phyloP scores from a whole-genome alignment of 768 basidiomycete genomes.

The Arthromyces matolae region DNA sequence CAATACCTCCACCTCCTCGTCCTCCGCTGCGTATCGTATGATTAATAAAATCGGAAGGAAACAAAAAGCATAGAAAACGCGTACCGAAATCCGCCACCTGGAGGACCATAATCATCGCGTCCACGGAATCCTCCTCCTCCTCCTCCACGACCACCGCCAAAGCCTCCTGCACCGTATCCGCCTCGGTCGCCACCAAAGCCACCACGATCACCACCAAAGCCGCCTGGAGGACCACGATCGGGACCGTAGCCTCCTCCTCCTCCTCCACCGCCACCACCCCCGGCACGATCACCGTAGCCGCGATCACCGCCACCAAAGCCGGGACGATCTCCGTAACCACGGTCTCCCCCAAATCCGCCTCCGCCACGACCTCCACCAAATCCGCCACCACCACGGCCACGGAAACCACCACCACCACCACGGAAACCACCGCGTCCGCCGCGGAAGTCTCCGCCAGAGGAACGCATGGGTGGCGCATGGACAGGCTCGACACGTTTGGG shows the following conservation, averaged over 20 bases:
- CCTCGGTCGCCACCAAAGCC: conserved; percentile 33
- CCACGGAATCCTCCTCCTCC: conserved; percentile 42
- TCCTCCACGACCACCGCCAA: conserved; percentile 38
- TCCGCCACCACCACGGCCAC: conserved; percentile 39
- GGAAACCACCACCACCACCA: conserved; percentile 33
- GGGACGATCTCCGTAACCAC: conserved; percentile 42
- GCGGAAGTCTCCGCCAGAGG: conserved; percentile 29
- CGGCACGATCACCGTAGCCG: conserved; percentile 34
- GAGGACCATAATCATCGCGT: conserved; percentile 26
- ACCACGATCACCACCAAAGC: conserved; percentile 44
- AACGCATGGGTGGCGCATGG: conserved; percentile 30
- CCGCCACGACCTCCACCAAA: conserved; percentile 40
- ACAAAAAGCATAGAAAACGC: not conserved
- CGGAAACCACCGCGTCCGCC: conserved; percentile 41
- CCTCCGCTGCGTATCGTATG: conserved; percentile 34
- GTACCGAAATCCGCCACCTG: conserved; percentile 50
- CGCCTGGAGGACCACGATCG: conserved; percentile 36
- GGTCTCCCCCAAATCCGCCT: conserved; percentile 34
- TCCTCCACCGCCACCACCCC: conserved; percentile 19
- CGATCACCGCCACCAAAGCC: conserved; percentile 48
- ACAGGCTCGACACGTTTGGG: conserved; percentile 70
- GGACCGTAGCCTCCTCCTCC: conserved; percentile 35
- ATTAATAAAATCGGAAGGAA: conserved; percentile 1
- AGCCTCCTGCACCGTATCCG: conserved; percentile 35
- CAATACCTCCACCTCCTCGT: conserved; percentile 70